phyloP scores from a whole-genome alignment of 2,329 filamentous ascomycete species.

The Aspergillus spinulosporus region DNA sequence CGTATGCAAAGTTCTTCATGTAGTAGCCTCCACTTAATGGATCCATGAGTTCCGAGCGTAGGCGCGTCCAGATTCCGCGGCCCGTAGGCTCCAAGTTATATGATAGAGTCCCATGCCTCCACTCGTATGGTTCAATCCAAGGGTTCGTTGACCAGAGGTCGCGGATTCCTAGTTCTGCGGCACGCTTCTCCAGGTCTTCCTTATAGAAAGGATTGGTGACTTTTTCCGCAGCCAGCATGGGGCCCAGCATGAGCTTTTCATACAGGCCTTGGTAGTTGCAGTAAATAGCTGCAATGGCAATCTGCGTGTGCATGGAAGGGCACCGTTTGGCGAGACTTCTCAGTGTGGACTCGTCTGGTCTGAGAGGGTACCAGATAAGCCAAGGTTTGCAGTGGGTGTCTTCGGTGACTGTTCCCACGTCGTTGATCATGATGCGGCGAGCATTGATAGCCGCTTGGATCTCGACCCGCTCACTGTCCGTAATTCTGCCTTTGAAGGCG shows the following conservation, averaged over 20 bases:
- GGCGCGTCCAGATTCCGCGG: not conserved
- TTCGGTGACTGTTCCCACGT: slow-evolving; percentile 19
- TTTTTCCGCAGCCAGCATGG: not conserved
- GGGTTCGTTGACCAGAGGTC: not conserved
- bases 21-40: not conserved
- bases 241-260: not conserved
- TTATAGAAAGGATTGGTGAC: not conserved
- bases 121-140: not conserved
- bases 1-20: not conserved
- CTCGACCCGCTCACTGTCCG: not conserved
- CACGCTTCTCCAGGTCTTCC: not conserved
- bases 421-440: slow-evolving; percentile 23
- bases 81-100: not conserved
- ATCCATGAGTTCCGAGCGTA: not conserved
- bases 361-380: slow-evolving; percentile 20
- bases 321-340: not conserved
- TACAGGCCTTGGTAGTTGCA: not conserved
- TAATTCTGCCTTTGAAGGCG: not conserved
- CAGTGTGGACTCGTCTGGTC: not conserved
- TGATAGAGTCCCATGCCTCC: not conserved
- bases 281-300: not conserved
- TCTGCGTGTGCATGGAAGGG: not conserved
- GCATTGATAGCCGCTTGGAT: slow-evolving; percentile 14
- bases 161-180: not conserved
- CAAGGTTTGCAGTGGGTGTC: slow-evolving; percentile 12